Base-by-base conservation (phyloP, 441 rosid species). In the Gossypium laxum region DNA sequence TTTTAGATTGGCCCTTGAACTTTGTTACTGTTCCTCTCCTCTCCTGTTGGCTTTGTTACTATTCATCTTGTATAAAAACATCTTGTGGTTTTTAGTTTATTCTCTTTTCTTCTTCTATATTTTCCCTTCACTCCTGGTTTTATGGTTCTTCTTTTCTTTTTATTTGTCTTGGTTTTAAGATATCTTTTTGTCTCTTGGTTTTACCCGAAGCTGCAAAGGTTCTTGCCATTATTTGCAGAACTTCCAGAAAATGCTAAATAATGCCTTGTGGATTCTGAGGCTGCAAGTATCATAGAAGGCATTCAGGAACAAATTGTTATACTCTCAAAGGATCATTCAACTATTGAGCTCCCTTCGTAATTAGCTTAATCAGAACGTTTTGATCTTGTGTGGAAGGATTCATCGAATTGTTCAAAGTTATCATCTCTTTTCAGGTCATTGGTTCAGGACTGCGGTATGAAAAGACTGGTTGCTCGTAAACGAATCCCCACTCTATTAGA, bases 201-300 rank as follows among this genome's bases (percentile, higher is more conserved):
- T 63, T 34, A 34, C 43, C 43, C 43, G 43, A 57, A 30, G 51
- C 64, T 62, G 45, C 54, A 38, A 71, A 45, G 14, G 38, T 19
- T 12, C 19, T 60, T 30, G 34, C n/a, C 0, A 21, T 57, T 58
- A 26, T 59, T 74, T 78, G 65, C 80, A 92, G 98, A 92, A 61
- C 90, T 92, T 76, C 93, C 89, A 12, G 82, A 81, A 71, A 80
- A 82, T 74, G 89, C 81, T 63, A 81, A 80, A 79, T 90, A 34
- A 34, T 34, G 91, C 77, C 3, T 92, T 76, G 85, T 87, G 93
- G 91, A 92, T 74, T 83, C 88, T 80, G 98, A 92, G 79, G 96
- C 93, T 69, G 80, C 88, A 69, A 72, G 77, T 67, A 74, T 86
- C 69, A 82, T 90, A 52, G 81, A 84, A 79, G 89, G 85, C 70